Base-by-base conservation (phyloP, 164 flowering plant genomes). In the Cinnamomum chago region DNA sequence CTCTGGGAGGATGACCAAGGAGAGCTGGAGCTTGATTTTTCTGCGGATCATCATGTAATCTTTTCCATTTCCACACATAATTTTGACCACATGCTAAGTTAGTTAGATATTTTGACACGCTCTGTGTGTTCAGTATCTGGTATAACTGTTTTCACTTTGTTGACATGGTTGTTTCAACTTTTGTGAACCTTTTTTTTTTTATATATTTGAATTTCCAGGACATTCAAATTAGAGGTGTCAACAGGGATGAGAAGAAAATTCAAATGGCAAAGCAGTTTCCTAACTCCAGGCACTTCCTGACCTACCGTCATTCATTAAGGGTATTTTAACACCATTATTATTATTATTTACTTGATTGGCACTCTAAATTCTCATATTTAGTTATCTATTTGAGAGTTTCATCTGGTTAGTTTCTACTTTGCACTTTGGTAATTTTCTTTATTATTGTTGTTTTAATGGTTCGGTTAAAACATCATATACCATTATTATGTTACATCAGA, bases 1-100 rank as follows among this genome's bases (percentile, higher is more conserved):
- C 88, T 96, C 15, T 96, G 99, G 99, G 97, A 92, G 81, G 94
- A 96, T 86, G 97, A 92, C 51, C 81, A 88, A 78, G 95, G 92
- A 51, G 85, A 77, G 65, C 76, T 88, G 74, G 99, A 96, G 77
- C 93, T 96, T 76, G 99, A 96, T 82, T 96, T 96, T 77, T 89
- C 84, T 68, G 70, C 89, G 18, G 93, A 92, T 82, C 75, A 35
- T 65, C 81, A 88, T 79, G 99, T 93, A 80, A 55, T 58, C 5
- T 12, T 23, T 15, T 58, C 76, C 50, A 64, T 66, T 35, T 9
- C 14, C 58, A 7, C 50, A 67, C 15, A 27, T 30, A 27, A 17
- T 22, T n/a, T 33, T 28, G 50, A 30, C 17, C 10, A 28, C 17
- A 22, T 28, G 50, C 4, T 20, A 55, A 11, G 47, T 67, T 67